Conservation (phyloP, 805 yeast species). For the Metschnikowia baotianmanensis region DNA sequence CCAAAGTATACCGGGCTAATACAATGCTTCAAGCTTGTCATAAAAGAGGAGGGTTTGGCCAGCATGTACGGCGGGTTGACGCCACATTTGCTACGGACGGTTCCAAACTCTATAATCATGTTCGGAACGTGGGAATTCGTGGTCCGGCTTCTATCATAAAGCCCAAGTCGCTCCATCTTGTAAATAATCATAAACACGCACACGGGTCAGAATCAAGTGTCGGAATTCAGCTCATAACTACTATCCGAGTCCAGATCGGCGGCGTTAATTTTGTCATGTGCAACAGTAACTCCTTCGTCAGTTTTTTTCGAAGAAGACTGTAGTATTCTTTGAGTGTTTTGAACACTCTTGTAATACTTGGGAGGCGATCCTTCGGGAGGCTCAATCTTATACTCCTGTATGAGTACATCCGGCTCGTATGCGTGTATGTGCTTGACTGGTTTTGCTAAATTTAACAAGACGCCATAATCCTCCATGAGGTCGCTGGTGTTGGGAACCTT, state of each 20-base stretch:
- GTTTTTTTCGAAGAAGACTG: background rate
- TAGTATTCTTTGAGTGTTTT: constrained; percentile 22
- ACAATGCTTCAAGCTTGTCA: constrained; percentile 81
- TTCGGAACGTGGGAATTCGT: constrained; percentile 96
- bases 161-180: constrained; percentile 2
- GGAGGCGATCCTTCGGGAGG: constrained; percentile 47
- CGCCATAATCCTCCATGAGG: constrained; percentile 14
- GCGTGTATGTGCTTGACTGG: constrained; percentile 24
- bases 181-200: constrained; percentile 8
- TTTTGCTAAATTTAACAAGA: constrained; percentile 29
- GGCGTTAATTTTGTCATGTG: background rate
- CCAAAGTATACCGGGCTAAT: constrained; percentile 87
- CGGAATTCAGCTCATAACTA: constrained; percentile 11
- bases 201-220: background rate
- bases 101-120: constrained; percentile 97
- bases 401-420: constrained; percentile 30
- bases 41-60: constrained; percentile 87
- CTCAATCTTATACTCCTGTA: constrained; percentile 26
- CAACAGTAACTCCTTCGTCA: background rate
- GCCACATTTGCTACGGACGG: constrained; percentile 94
- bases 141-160: constrained; percentile 32
- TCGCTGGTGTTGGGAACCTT: constrained; percentile 39
- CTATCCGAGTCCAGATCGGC: constrained; percentile 13
- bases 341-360: constrained; percentile 43
- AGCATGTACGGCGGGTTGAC: constrained; percentile 98